Evolutionary conservation across 2,329 filamentous ascomycete species (phyloP).

Genomic region (Fusarium denticulatum): DNA sequence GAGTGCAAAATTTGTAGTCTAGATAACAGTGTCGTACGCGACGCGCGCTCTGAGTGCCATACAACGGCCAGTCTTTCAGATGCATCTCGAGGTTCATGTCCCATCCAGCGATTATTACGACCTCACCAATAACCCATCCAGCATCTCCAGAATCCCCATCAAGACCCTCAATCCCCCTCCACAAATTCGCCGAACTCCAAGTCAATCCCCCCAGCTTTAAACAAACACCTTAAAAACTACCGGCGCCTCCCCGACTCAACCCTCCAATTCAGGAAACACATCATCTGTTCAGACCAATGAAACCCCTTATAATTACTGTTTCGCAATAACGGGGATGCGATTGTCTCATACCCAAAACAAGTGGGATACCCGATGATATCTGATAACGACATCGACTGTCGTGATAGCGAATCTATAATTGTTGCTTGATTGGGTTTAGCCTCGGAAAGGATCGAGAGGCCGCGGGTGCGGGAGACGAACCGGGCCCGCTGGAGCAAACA

Average conservation of each 20-base stretch:
- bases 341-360: slow-evolving; percentile 8
- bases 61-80: fast-evolving
- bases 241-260: neutral
- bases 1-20: fast-evolving
- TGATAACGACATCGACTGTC: slow-evolving; percentile 27
- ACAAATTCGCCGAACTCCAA: neutral
- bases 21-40: neutral
- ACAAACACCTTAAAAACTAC: neutral
- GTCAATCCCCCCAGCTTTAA: too few relatives aligned
- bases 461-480: neutral
- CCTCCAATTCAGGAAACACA: neutral
- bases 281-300: neutral
- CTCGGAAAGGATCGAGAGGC: neutral
- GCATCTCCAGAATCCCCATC: neutral
- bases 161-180: neutral
- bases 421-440: neutral
- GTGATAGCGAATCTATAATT: slow-evolving; percentile 24
- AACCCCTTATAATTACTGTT: neutral
- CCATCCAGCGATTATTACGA: too few relatives aligned
- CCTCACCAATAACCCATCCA: neutral
- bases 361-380: neutral
- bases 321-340: slow-evolving; percentile 28
- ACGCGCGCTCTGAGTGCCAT: fast-evolving
- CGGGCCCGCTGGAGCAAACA: neutral
- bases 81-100: fast-evolving